Evolutionary conservation across 352 stramenopile species (phyloP).

Genomic region (Phytopythium chamaehyphon): DNA sequence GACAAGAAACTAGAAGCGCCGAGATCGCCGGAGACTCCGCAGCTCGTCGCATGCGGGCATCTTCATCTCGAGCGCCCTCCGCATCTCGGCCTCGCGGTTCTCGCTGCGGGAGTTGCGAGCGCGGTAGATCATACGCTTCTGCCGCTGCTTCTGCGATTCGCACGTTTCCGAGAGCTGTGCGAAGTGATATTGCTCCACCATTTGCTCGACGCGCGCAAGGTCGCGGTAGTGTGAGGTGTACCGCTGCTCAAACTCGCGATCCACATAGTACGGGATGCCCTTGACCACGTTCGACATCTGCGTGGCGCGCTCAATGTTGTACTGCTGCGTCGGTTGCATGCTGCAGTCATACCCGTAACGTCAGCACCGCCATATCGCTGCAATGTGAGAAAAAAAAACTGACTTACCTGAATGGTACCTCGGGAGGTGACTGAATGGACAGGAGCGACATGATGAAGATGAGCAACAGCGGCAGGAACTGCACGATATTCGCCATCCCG

Average conservation of each 20-base stretch:
- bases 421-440: slow-evolving; percentile 62
- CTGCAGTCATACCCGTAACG: slow-evolving; percentile 14
- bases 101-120: slow-evolving; percentile 74
- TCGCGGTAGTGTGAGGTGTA: slow-evolving; percentile 86
- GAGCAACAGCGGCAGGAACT: slow-evolving; percentile 83
- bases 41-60: slow-evolving; percentile 83
- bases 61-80: slow-evolving; percentile 77
- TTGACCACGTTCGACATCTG: slow-evolving; percentile 82
- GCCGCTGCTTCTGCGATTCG: slow-evolving; percentile 77
- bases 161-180: slow-evolving; percentile 66
- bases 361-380: neutral
- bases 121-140: slow-evolving; percentile 87
- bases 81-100: slow-evolving; percentile 72
- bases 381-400: neutral
- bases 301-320: slow-evolving; percentile 67
- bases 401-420: slow-evolving; percentile 69
- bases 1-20: slow-evolving; percentile 42
- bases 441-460: slow-evolving; percentile 84
- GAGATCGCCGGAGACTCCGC: slow-evolving; percentile 55
- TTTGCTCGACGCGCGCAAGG: slow-evolving; percentile 78
- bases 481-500: slow-evolving; percentile 50
- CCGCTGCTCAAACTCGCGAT: slow-evolving; percentile 81
- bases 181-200: slow-evolving; percentile 83
- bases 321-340: slow-evolving; percentile 71
- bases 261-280: slow-evolving; percentile 87